Percentiles rank a stretch among this genome's conserved stretches.
These are phyloP conservation scores for Pterocarpus macrocarpus DNA, from an alignment of 306 rosid species.

Conservation along the genomic window DNA sequence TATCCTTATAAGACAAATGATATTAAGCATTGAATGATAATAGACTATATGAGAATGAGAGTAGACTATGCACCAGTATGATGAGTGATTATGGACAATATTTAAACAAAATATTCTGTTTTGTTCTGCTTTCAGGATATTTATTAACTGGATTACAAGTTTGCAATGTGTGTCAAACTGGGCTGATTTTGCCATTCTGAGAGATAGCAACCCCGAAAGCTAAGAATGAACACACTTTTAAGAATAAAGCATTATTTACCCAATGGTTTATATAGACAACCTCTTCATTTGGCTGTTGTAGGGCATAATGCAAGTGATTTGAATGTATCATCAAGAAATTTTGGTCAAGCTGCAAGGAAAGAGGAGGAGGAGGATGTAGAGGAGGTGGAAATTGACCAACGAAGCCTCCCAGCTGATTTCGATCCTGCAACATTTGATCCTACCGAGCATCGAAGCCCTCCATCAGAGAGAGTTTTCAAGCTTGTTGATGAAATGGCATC, in stretches of 20 bases:
- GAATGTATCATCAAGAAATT: constrained; percentile 54
- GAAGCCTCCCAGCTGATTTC: constrained; percentile 92
- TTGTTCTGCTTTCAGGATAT: constrained; percentile 47
- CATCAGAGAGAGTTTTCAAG: constrained; percentile 76
- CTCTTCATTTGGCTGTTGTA: constrained; percentile 33
- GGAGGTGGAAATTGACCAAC: constrained; percentile 87
- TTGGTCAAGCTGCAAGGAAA: constrained; percentile 74
- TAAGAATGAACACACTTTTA: constrained; percentile 69
- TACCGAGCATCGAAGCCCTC: constrained; percentile 85
- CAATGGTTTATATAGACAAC: constrained; percentile 52
- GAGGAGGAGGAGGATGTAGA: constrained; percentile 79
- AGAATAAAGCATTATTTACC: constrained; percentile 68
- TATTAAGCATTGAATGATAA: constrained; percentile 2
- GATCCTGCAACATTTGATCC: constrained; percentile 90
- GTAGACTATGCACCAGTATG: background rate
- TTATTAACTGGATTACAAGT: constrained; percentile 36
- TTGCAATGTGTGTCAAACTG: constrained; percentile 26
- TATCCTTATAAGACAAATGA: background rate
- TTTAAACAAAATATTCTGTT: constrained; percentile 31
- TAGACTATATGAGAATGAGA: background rate
- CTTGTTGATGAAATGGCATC: constrained; percentile 87
- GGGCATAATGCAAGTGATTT: constrained; percentile 39
- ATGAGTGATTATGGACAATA: background rate
- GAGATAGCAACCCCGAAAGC: constrained; percentile 32
- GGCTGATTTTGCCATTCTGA: constrained; percentile 47